Evolutionary conservation across 192 early-diverging fungal species (phyloP).

Genomic region (Geranomyces variabilis): DNA sequence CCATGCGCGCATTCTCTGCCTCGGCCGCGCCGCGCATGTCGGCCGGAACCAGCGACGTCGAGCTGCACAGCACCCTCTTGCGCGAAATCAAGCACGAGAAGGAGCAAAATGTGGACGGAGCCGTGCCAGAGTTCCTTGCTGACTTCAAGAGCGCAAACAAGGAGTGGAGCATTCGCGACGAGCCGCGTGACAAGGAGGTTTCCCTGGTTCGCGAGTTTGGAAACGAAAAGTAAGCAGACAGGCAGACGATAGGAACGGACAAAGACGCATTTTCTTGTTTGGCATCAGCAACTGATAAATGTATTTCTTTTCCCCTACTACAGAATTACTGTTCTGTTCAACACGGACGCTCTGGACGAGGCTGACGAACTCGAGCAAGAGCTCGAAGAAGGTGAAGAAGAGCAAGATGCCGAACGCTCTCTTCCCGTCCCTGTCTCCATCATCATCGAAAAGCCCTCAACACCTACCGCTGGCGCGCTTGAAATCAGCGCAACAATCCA

Average conservation of each 20-base stretch:
- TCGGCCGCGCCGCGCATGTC: slow-evolving; percentile 22
- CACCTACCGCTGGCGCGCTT: slow-evolving; percentile 63
- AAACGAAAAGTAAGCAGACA: slow-evolving; percentile 79
- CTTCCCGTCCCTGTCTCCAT: slow-evolving; percentile 81
- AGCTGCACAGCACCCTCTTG: slow-evolving; percentile 70
- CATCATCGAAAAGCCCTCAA: slow-evolving; percentile 70
- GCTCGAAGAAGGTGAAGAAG: slow-evolving; percentile 57
- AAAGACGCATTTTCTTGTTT: neutral
- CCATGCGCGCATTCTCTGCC: slow-evolving; percentile 11
- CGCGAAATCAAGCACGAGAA: slow-evolving; percentile 81
- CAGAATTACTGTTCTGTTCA: slow-evolving; percentile 85
- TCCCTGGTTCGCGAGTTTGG: slow-evolving; percentile 81
- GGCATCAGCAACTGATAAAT: too few relatives aligned
- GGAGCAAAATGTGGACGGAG: slow-evolving; percentile 52
- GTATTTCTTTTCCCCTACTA: neutral
- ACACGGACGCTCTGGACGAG: slow-evolving; percentile 83
- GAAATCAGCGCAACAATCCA: slow-evolving; percentile 79
- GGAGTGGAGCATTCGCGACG: slow-evolving; percentile 75
- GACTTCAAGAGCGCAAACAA: slow-evolving; percentile 66
- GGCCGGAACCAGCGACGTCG: slow-evolving; percentile 56
- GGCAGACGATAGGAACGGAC: too few relatives aligned
- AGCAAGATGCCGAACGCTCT: slow-evolving; percentile 50
- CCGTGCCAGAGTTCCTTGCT: slow-evolving; percentile 70
- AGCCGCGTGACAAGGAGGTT: slow-evolving; percentile 77
- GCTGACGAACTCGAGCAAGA: slow-evolving; percentile 66